Base-by-base conservation (phyloP, 1,284 basidiomycete species). In the Pseudozyma flocculosa region DNA sequence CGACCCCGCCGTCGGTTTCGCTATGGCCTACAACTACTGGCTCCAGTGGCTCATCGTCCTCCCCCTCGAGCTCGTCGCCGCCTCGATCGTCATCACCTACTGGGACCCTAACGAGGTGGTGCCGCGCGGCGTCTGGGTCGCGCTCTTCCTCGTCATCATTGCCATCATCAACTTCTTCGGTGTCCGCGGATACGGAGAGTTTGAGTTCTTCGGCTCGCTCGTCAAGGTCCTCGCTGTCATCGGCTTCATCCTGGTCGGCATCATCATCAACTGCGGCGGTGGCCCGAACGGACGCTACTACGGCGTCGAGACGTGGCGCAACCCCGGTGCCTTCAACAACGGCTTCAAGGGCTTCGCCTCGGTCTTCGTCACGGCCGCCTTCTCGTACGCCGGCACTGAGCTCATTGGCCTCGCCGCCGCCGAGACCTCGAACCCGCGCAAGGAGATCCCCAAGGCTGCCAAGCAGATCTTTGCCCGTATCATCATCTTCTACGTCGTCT, bases 361-460 rank as follows among this genome's bases (percentile, higher is more conserved):
- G n/a, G 59, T 75, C 26, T 78, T 78, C 30, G 66, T 72, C 42
- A 64, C 61, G 0, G 75, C 73, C n/a, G 72, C 74, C 13, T 75
- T 77, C 49, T 63, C 71, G 38, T 77, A 73, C 38, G 56, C 68
- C 11, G 72, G 79, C 41, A 78, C 70, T 14, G 63, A 76, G 59
- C 61, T 91, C 84, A 43, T 88, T 83, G 87, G 87, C 86, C 59
- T 85, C 80, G 61, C 85, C 80, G 73, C 83, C 81, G 65, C 88
- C 85, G 54, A 88, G 82, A 82, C 82, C 3, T 75, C 76, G 50
- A 80, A 82, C 72, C 81, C 81, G 9, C 72, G 81, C 48, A 80
- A 79, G 65, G 77, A 79, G 40, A 75, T 83, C 44, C 82, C 82
- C 9, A 76, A 75, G 42, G 82, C 82, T 39, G 79, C 81, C 73